Evolutionary conservation across 768 basidiomycete species (phyloP).

Genomic region (Russula abietina): DNA sequence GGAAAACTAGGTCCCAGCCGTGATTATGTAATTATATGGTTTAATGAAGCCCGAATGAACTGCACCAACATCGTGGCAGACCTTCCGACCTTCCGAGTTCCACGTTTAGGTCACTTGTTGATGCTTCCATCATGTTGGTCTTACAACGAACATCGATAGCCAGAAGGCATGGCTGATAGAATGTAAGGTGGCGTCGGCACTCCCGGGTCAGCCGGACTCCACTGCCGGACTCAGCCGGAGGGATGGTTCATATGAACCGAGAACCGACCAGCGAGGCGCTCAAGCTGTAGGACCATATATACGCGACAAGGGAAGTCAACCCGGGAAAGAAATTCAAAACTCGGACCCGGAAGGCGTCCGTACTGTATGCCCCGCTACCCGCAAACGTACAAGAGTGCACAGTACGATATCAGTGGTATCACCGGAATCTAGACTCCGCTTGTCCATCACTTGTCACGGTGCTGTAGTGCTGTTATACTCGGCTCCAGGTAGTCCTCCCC

Average conservation of each 20-base stretch:
- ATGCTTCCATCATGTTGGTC: background rate
- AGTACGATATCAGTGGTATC: background rate
- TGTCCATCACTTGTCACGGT: background rate
- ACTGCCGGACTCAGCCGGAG: no score
- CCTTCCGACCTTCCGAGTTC: background rate
- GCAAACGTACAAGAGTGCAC: background rate
- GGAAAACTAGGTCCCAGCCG: background rate
- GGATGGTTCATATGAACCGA: background rate
- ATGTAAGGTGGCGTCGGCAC: background rate
- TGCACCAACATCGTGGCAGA: no score
- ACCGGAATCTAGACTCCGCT: constrained; percentile 1
- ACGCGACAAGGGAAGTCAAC: background rate
- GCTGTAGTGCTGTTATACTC: background rate
- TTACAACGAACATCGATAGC: background rate
- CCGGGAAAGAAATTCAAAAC: background rate
- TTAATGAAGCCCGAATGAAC: no score
- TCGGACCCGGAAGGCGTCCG: background rate
- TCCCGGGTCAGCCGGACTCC: no score
- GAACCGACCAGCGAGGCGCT: background rate
- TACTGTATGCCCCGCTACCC: background rate
- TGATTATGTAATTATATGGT: background rate
- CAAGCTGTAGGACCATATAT: background rate
- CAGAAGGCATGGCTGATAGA: background rate
- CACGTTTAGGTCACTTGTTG: background rate
- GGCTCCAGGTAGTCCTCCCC: background rate